Base-by-base conservation (phyloP, 176 grass and related monocot species). In the Avena atlantica region DNA sequence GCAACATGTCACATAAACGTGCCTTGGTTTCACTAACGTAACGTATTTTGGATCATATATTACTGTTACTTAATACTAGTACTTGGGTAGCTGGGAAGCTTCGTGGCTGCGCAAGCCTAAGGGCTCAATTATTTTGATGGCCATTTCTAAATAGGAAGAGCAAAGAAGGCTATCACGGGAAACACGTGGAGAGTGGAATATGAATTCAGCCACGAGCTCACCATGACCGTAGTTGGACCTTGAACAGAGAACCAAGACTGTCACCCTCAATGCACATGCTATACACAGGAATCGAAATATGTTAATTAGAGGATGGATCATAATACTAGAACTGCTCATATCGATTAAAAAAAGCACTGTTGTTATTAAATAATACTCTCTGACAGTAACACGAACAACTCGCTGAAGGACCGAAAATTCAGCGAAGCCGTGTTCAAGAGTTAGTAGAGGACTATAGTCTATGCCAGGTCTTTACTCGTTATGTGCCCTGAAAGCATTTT, bases 381-480 rank as follows among this genome's bases (percentile, higher is more conserved):
- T 76, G 48, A 76, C 49, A 31, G 48, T 2, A 15, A 48, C 73
- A 8, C 14, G 24, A 53, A 3, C 48, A 53, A 68, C 74, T 36
- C 9, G 14, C 24, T 15, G 25, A 17, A 53, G 6, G 25, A 36
- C 9, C 0, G 50, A 56, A 55, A 78, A 9, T 70, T 50, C 49
- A 52, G 56, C 83, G 9, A 49, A 87, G 68, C 1, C 84, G 85
- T 81, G 89, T 84, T 6, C 25, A 72, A 23, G 72, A 9, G 48
- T 10, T 9, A 50, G 47, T 14, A 23, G 12, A 50, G 1, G 45
- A 74, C 45, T 64, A 31, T 1, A 27, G 64, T 87, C 89, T 29
- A 83, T 74, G 63, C 78, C 56, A 56, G 59, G 82, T 91, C 82
- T 59, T 44, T 64, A 91, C 58, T 61, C 20, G 20, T 23, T 20